These are phyloP conservation scores for Stereocaulon alpinum DNA, from an alignment of 495 filamentous ascomycete species.

Conservation along the genomic window DNA sequence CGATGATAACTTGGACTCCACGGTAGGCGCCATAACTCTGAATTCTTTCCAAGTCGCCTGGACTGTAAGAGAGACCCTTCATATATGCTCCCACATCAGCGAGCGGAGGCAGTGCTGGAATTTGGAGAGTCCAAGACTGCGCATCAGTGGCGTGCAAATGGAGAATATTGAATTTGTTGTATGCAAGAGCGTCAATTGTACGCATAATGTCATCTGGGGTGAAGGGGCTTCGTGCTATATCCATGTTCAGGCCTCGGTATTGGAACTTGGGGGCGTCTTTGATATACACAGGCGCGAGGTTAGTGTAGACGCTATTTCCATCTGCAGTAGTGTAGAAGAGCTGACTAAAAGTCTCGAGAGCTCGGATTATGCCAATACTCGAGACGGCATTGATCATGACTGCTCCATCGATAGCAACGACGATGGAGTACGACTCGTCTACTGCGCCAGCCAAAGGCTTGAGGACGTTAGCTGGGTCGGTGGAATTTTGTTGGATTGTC, in stretches of 20 bases:
- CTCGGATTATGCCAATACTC: conserved; percentile 46
- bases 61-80: conserved; percentile 49
- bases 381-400: conserved; percentile 40
- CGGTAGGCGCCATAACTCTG: conserved; percentile 55
- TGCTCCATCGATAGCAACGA: conserved; percentile 28
- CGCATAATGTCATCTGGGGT: conserved; percentile 50
- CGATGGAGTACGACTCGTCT: conserved; percentile 49
- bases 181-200: conserved; percentile 60
- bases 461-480: conserved; percentile 5
- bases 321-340: conserved; percentile 27
- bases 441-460: conserved; percentile 28
- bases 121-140: conserved; percentile 75
- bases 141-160: conserved; percentile 74
- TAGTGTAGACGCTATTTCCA: conserved; percentile 12
- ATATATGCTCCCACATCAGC: conserved; percentile 59
- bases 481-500: background rate
- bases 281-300: conserved; percentile 20
- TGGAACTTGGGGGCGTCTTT: conserved; percentile 20
- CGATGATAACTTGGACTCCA: conserved; percentile 63
- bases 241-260: conserved; percentile 67
- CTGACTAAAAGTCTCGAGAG: conserved; percentile 49
- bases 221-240: conserved; percentile 58
- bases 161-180: conserved; percentile 70
- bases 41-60: conserved; percentile 48
- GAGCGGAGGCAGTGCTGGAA: conserved; percentile 60